phyloP scores from a whole-genome alignment of 2,329 filamentous ascomycete genomes.

The Myriosclerotinia duriaeana region DNA sequence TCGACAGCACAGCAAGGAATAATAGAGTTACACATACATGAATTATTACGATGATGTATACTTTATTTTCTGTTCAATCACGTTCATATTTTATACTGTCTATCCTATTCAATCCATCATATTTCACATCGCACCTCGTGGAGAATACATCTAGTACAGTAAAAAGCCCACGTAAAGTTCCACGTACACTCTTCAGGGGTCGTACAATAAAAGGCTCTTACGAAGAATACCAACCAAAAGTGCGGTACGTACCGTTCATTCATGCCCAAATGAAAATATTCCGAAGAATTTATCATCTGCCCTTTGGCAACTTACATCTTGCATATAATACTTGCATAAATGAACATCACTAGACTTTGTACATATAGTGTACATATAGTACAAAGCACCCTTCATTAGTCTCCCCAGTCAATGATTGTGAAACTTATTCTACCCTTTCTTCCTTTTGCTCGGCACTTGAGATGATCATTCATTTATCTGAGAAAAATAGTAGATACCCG shows the following conservation, averaged over 20 bases:
- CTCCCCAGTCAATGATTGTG: conserved; percentile 7
- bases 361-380: neutral
- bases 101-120: neutral
- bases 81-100: neutral
- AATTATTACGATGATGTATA: neutral
- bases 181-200: neutral
- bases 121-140: neutral
- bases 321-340: conserved; percentile 22
- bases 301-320: conserved; percentile 14
- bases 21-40: neutral
- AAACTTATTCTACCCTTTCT: conserved; percentile 1
- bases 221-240: conserved; percentile 11
- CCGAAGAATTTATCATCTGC: conserved; percentile 17
- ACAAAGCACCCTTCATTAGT: neutral
- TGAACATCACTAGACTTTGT: conserved; percentile 17
- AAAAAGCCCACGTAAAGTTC: neutral
- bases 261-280: conserved; percentile 8
- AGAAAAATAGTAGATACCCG: neutral
- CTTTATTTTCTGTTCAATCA: neutral
- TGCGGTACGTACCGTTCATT: conserved; percentile 16
- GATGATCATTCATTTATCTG: conserved; percentile 18
- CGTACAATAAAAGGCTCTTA: neutral
- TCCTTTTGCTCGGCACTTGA: conserved; percentile 18
- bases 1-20: neutral
- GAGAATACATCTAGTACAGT: neutral